A percentile compares a stretch with the other conserved stretches of the same genome.
Evolutionary conservation across 768 basidiomycete genomes (phyloP).

Genomic region (Pleurotus tuoliensis): DNA sequence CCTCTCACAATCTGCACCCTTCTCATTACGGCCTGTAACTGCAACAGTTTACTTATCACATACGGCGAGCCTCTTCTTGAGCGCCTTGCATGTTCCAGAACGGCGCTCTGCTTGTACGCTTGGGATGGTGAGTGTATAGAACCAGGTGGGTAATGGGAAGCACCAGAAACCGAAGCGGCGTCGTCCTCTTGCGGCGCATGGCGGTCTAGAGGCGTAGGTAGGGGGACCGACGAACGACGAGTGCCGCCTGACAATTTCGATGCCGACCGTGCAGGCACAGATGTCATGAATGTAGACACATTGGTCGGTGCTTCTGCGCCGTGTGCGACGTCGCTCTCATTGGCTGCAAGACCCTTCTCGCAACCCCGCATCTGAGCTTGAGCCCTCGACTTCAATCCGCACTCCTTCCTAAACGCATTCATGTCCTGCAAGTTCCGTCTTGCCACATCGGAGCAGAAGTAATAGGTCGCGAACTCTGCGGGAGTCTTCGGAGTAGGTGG

Average conservation of each 20-base stretch:
- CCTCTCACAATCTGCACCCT: conserved; percentile 39
- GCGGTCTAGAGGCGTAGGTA: too few relatives aligned
- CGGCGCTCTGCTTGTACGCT: conserved; percentile 42
- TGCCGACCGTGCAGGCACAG: too few relatives aligned
- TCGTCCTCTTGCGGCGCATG: too few relatives aligned
- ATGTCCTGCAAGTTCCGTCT: conserved; percentile 41
- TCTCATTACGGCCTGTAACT: conserved; percentile 38
- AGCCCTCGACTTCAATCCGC: conserved; percentile 38
- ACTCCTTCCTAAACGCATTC: conserved; percentile 39
- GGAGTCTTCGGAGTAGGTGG: conserved; percentile 36
- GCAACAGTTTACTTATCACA: conserved; percentile 37
- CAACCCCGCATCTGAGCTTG: neutral
- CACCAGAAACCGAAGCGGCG: neutral
- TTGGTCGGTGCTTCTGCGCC: too few relatives aligned
- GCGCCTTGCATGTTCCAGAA: conserved; percentile 49
- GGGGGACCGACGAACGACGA: too few relatives aligned
- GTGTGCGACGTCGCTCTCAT: too few relatives aligned
- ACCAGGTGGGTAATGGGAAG: neutral
- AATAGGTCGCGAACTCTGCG: conserved; percentile 39
- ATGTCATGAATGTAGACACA: too few relatives aligned
- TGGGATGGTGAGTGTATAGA: conserved; percentile 10
- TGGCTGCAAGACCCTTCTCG: neutral
- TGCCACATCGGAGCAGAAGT: conserved; percentile 26
- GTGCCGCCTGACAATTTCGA: too few relatives aligned
- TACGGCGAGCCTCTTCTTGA: conserved; percentile 29